phyloP scores from a whole-genome alignment of 768 basidiomycete genomes.

The Mycena polygramma region DNA sequence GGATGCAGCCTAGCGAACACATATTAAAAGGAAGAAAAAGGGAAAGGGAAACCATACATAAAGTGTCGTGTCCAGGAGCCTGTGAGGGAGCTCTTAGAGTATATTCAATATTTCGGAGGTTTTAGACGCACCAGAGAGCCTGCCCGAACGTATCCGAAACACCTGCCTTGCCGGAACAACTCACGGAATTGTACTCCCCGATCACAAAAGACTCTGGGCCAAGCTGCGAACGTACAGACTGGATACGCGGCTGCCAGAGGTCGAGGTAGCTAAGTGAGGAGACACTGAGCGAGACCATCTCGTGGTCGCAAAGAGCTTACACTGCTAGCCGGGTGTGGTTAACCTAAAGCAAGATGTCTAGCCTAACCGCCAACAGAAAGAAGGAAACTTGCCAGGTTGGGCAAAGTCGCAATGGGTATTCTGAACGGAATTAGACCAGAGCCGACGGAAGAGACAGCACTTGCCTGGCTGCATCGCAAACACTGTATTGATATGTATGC shows the following conservation, averaged over 20 bases:
- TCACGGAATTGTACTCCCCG: slow-evolving; percentile 70
- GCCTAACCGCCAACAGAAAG: background rate
- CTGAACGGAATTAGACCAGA: slow-evolving; percentile 25
- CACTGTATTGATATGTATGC: slow-evolving; percentile 68
- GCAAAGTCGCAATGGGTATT: slow-evolving; percentile 60
- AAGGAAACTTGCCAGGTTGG: slow-evolving; percentile 56
- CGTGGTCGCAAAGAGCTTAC: slow-evolving; percentile 44
- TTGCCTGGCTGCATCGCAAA: slow-evolving; percentile 54
- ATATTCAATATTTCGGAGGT: too few relatives aligned
- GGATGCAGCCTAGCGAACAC: slow-evolving; percentile 50
- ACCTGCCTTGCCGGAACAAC: slow-evolving; percentile 62
- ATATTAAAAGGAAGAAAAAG: background rate
- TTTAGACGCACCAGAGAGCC: slow-evolving; percentile 52
- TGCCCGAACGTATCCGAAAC: slow-evolving; percentile 70
- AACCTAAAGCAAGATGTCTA: slow-evolving; percentile 48
- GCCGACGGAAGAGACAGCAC: background rate
- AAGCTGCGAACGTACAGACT: slow-evolving; percentile 59
- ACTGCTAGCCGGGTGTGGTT: slow-evolving; percentile 65
- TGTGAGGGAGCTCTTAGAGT: too few relatives aligned
- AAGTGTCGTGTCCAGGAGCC: slow-evolving; percentile 61
- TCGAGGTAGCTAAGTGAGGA: slow-evolving; percentile 64
- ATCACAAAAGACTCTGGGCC: slow-evolving; percentile 64
- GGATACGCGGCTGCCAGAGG: slow-evolving; percentile 67
- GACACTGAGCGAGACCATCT: background rate
- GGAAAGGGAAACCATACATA: slow-evolving; percentile 40